Evolutionary conservation across 2,329 filamentous ascomycete species (phyloP).

Genomic region (Neoscytalidium dimidiatum): DNA sequence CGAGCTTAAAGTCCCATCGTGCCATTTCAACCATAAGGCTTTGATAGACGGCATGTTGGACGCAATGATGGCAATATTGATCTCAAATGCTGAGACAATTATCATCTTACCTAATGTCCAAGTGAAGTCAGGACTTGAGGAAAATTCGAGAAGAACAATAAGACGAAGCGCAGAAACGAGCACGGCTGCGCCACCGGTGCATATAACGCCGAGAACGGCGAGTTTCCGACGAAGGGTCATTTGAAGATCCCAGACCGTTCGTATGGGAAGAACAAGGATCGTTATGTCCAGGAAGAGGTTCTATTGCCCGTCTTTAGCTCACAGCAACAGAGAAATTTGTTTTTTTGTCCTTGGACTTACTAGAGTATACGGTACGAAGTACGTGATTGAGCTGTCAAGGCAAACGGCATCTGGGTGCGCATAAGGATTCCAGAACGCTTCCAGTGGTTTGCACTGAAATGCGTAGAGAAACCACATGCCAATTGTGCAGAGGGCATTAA

Average conservation of each 20-base stretch:
- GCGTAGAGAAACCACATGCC: constrained; percentile 31
- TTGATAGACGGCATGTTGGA: constrained; percentile 36
- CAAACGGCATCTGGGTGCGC: constrained; percentile 28
- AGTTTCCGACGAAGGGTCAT: neutral
- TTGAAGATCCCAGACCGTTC: neutral
- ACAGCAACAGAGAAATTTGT: neutral
- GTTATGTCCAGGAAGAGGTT: neutral
- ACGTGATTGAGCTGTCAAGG: constrained; percentile 29
- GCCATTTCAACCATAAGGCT: constrained; percentile 27
- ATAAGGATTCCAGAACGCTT: constrained; percentile 31
- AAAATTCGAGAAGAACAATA: constrained; percentile 27
- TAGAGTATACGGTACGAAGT: constrained; percentile 30
- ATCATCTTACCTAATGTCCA: constrained; percentile 35
- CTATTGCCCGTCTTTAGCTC: constrained; percentile 24
- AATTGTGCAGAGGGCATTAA: constrained; percentile 30
- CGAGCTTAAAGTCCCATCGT: neutral
- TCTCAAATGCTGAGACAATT: constrained; percentile 34
- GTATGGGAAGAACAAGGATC: neutral
- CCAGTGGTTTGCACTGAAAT: constrained; percentile 35
- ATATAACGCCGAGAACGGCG: neutral
- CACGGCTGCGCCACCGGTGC: constrained; percentile 33
- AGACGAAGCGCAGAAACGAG: constrained; percentile 27
- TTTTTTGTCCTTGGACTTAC: constrained; percentile 21
- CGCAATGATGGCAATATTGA: constrained; percentile 35
- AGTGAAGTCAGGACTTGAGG: constrained; percentile 28